Percentiles rank a stretch among this genome's conserved stretches.
Evolutionary conservation across 2,329 filamentous ascomycete species (phyloP).

Genomic region (Corynespora cassiicola): DNA sequence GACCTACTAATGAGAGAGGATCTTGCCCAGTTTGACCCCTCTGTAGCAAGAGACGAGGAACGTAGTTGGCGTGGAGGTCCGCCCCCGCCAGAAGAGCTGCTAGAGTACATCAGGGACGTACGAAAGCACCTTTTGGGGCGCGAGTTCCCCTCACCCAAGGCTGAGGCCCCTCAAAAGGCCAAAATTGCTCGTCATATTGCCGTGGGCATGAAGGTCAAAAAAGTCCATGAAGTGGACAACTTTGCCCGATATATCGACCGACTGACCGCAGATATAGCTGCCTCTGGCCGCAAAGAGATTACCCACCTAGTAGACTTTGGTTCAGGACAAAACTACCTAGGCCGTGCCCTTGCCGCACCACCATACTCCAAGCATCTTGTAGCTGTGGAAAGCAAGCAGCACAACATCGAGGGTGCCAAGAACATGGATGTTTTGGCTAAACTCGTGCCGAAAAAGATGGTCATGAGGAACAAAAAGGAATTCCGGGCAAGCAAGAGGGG

Average conservation of each 20-base stretch:
- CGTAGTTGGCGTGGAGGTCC: slow-evolving; percentile 51
- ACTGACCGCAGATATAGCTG: slow-evolving; percentile 62
- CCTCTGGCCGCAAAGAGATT: slow-evolving; percentile 54
- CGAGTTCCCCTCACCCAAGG: slow-evolving; percentile 55
- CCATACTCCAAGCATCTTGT: slow-evolving; percentile 89
- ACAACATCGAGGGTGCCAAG: slow-evolving; percentile 86
- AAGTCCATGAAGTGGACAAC: slow-evolving; percentile 89
- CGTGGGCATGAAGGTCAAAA: slow-evolving; percentile 95
- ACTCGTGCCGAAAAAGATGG: slow-evolving; percentile 73
- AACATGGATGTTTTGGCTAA: slow-evolving; percentile 84
- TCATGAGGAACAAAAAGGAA: slow-evolving; percentile 84
- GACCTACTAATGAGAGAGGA: slow-evolving; percentile 84
- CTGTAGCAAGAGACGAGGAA: slow-evolving; percentile 7
- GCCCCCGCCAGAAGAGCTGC: slow-evolving; percentile 61
- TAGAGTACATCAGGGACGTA: slow-evolving; percentile 76
- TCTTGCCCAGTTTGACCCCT: slow-evolving; percentile 53
- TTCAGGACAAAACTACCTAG: slow-evolving; percentile 95
- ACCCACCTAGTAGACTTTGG: slow-evolving; percentile 95
- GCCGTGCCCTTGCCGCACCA: slow-evolving; percentile 80
- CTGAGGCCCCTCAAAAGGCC: slow-evolving; percentile 50
- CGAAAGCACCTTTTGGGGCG: slow-evolving; percentile 72
- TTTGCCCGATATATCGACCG: slow-evolving; percentile 86
- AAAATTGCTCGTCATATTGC: slow-evolving; percentile 74
- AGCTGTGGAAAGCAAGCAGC: slow-evolving; percentile 85
- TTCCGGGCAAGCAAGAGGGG: slow-evolving; percentile 62